A percentile compares a stretch with the other conserved stretches of the same genome.
phyloP scores from a whole-genome alignment of 208 protist genomes.

The Trypanosoma congolense region DNA sequence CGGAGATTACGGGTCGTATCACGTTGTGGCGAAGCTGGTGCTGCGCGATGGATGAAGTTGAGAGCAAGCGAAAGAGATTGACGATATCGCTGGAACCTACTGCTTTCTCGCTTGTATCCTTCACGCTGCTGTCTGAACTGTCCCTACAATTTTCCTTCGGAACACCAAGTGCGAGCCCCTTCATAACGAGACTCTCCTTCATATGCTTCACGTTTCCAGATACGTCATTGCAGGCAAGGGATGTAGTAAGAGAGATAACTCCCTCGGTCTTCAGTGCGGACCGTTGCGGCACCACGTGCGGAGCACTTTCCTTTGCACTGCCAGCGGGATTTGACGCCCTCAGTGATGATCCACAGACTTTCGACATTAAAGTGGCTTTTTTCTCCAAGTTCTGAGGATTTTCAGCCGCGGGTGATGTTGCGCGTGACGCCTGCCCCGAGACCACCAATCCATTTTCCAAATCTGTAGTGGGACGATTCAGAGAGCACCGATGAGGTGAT shows the following conservation, averaged over 20 bases:
- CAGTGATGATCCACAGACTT: conserved; percentile 8
- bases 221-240: conserved; percentile 60
- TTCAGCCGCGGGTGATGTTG: conserved; percentile 21
- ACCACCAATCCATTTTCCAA: conserved; percentile 26
- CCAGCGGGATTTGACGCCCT: conserved; percentile 1
- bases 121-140: neutral
- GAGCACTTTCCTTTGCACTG: neutral
- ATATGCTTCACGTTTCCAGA: conserved; percentile 54
- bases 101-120: neutral
- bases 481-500: conserved; percentile 3
- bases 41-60: conserved; percentile 59
- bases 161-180: conserved; percentile 30
- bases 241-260: conserved; percentile 39
- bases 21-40: conserved; percentile 57
- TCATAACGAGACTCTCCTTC: conserved; percentile 33
- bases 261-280: conserved; percentile 37
- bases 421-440: conserved; percentile 26
- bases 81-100: conserved; percentile 13
- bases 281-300: conserved; percentile 7
- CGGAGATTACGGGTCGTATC: conserved; percentile 60
- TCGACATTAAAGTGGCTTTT: neutral
- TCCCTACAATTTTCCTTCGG: neutral
- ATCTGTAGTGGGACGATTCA: neutral
- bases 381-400: neutral
- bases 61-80: conserved; percentile 53